A percentile compares a stretch with the other conserved stretches of the same genome.
Conservation (phyloP, 192 early-diverging fungal species). For the Thoreauomyces humboldtii region DNA sequence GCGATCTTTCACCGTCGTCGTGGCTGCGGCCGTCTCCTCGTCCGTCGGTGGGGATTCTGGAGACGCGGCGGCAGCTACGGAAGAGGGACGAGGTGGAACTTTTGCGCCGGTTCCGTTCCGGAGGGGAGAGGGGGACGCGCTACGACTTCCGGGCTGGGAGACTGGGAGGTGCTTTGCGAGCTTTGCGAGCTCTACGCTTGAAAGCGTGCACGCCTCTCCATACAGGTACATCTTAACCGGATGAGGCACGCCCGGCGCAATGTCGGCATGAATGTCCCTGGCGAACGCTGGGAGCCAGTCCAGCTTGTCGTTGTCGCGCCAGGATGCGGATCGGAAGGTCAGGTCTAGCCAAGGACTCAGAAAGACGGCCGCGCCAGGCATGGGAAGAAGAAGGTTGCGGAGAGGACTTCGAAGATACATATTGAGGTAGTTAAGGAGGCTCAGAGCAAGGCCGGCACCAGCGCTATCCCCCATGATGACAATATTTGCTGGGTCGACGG, state of each 20-base stretch:
- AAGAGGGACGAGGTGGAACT: neutral
- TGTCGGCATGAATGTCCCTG: constrained; percentile 31
- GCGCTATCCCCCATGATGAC: constrained; percentile 44
- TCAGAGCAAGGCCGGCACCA: constrained; percentile 42
- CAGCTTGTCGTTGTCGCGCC: constrained; percentile 28
- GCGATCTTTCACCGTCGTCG: constrained; percentile 17
- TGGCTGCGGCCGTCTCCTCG: neutral
- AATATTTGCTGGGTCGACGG: constrained; percentile 38
- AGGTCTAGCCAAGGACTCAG: constrained; percentile 46
- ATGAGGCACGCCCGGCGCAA: constrained; percentile 29
- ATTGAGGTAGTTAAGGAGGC: constrained; percentile 46
- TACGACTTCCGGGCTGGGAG: too few relatives aligned
- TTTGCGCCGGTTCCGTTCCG: neutral
- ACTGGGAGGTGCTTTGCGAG: too few relatives aligned
- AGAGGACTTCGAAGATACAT: constrained; percentile 28
- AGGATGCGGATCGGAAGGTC: constrained; percentile 34
- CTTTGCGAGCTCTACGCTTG: neutral
- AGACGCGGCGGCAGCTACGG: too few relatives aligned
- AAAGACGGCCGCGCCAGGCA: constrained; percentile 37
- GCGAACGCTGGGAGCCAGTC: constrained; percentile 40
- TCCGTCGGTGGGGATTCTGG: neutral
- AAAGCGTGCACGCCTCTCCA: constrained; percentile 24
- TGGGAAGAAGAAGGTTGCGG: constrained; percentile 20
- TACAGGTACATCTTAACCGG: constrained; percentile 43
- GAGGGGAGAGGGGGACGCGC: neutral